Conservation (phyloP, 441 rosid species). For the Geranium incanum region DNA sequence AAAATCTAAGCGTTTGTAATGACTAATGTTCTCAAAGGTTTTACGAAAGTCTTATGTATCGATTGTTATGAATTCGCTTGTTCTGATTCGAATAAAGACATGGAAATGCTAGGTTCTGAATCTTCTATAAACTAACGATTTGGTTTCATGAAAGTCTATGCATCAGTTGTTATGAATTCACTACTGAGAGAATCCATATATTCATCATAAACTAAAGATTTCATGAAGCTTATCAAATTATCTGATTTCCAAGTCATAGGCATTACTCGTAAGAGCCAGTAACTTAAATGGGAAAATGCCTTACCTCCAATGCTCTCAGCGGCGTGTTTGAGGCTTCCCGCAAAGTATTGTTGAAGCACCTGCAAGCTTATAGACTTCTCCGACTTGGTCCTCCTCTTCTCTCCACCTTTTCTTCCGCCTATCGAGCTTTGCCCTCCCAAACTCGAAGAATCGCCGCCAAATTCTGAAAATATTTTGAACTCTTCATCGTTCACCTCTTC, state of each 20-base stretch:
- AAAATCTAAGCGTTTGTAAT: no score
- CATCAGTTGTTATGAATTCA: no score
- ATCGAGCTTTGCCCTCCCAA: conserved; percentile 23
- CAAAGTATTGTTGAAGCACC: conserved; percentile 63
- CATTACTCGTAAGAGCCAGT: not conserved
- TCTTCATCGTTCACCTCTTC: conserved; percentile 67
- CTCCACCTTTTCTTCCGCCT: conserved; percentile 38
- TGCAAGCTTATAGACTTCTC: conserved; percentile 70
- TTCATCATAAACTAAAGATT: no score
- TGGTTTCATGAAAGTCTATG: no score
- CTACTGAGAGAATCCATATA: no score
- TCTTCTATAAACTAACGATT: not conserved
- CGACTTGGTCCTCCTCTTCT: conserved; percentile 50
- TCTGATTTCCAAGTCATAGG: not conserved
- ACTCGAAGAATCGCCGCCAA: conserved; percentile 28
- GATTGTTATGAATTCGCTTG: no score
- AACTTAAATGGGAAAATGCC: conserved; percentile 1
- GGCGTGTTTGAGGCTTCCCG: conserved; percentile 87
- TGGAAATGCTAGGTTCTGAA: not conserved
- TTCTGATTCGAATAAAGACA: no score
- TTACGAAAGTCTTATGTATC: no score
- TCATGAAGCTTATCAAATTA: no score
- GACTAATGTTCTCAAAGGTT: no score
- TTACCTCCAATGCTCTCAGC: conserved; percentile 80
- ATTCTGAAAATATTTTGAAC: conserved; percentile 37